These are phyloP conservation scores for Babjeviella inositovora DNA, from an alignment of 805 yeast species.

Conservation along the genomic window DNA sequence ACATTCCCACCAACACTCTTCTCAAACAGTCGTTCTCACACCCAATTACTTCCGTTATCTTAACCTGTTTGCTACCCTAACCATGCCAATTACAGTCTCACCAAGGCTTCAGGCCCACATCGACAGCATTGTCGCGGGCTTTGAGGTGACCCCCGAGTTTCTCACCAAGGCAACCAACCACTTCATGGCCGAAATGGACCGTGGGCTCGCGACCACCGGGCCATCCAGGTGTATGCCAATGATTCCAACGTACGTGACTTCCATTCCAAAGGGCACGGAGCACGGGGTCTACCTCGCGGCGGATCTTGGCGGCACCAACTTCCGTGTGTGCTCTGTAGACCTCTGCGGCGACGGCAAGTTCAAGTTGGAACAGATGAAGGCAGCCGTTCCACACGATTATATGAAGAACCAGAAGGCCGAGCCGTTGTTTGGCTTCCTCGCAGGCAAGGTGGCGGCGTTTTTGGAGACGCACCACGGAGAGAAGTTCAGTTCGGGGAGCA, in stretches of 20 bases:
- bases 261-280: slow-evolving; percentile 76
- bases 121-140: slow-evolving; percentile 14
- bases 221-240: slow-evolving; percentile 52
- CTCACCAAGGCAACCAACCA: slow-evolving; percentile 16
- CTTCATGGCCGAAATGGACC: slow-evolving; percentile 17
- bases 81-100: too few relatives aligned
- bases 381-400: slow-evolving; percentile 63
- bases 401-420: slow-evolving; percentile 49
- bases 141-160: slow-evolving; percentile 14
- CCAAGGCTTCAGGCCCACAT: too few relatives aligned
- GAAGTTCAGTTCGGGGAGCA: slow-evolving; percentile 11
- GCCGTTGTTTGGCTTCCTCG: slow-evolving; percentile 61
- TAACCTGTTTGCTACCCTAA: too few relatives aligned
- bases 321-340: slow-evolving; percentile 80
- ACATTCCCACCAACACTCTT: too few relatives aligned
- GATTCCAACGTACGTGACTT: slow-evolving; percentile 87
- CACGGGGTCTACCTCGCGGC: slow-evolving; percentile 76
- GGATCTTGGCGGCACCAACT: slow-evolving; percentile 93
- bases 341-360: slow-evolving; percentile 72
- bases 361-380: slow-evolving; percentile 58
- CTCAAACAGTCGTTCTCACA: too few relatives aligned
- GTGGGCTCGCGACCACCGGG: slow-evolving; percentile 14
- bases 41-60: too few relatives aligned
- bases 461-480: slow-evolving; percentile 50
- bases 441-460: slow-evolving; percentile 52